These are phyloP conservation scores for Tricholoma sp. DNA, from an alignment of 768 basidiomycete genomes.

Conservation along the genomic window DNA sequence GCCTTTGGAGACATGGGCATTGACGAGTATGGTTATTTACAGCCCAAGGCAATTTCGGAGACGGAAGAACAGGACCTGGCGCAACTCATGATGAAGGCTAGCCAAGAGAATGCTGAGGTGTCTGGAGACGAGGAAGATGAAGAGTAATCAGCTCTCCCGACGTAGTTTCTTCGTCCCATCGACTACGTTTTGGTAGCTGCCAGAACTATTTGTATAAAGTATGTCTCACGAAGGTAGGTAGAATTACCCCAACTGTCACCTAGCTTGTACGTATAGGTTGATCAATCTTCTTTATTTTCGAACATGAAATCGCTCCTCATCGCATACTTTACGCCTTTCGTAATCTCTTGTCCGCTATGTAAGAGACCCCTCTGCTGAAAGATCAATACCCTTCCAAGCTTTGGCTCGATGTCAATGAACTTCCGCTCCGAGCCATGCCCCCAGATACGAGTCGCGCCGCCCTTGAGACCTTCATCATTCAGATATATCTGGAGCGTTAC, in stretches of 20 bases:
- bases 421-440: too few species aligned
- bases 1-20: neutral
- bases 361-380: neutral
- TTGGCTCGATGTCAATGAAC: neutral
- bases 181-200: too few species aligned
- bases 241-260: neutral
- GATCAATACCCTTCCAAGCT: neutral
- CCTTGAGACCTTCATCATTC: too few species aligned
- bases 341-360: neutral
- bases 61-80: constrained; percentile 97
- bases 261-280: neutral
- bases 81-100: constrained; percentile 93
- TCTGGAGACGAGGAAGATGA: constrained; percentile 92
- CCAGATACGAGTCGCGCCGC: too few species aligned
- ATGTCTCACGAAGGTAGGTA: neutral
- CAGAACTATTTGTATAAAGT: neutral
- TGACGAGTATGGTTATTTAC: neutral
- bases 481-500: too few species aligned
- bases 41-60: constrained; percentile 98
- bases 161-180: too few species aligned
- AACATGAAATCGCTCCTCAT: neutral
- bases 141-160: constrained; percentile 22
- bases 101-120: constrained; percentile 92
- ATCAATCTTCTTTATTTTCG: neutral
- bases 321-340: neutral